Base-by-base conservation (phyloP, 1,139 yeast genomes). In the Protomyces lactucae-debilis region DNA sequence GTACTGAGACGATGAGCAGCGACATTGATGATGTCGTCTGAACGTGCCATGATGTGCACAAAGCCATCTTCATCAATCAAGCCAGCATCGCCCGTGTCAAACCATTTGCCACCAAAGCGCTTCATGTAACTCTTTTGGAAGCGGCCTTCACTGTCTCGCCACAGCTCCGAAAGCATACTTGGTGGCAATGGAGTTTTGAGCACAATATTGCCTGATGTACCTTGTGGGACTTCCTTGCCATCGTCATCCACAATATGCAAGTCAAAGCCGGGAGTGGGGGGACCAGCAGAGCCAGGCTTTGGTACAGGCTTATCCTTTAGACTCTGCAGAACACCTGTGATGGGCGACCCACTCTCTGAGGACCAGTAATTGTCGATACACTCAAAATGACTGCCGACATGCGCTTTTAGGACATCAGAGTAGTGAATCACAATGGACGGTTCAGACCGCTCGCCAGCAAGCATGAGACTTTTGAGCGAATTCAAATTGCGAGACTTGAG, bases 221-320 rank as follows among this genome's bases (percentile, higher is more conserved):
- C 63, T 3, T 12, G 23, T 3, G 57, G 43, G 57, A 59, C 10
- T 36, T 52, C 57, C n/a, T 35, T 25, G 36, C 63, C 63, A 16
- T 37, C 35, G 53, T 59, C 63, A 28, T 59, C 63, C 52, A 59
- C 63, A 40, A 59, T 59, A 10, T 52, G 56, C 9, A 59, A n/a
- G 18, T 59, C 57, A 52, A 52, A 59, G 35, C 63, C 63, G 23
- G 63, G 63, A 9, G 61, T 53, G 45, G 68, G 57, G 57, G 35
- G 64, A 43, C 54, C 64, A 60, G 52, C 64, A 67, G 32, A 54
- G 52, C 52, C 64, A 59, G 46, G 65, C 66, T 23, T 66, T 64
- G 18, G 51, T 21, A 2, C 61, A 8, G 63, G 63, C 46, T 59
- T 59, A 35, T 59, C 63, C n/a, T 28, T 37, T 1, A 52, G 57